Evolutionary conservation across 345 rosid species (phyloP).

Genomic region (Gossypium ekmanianum): DNA sequence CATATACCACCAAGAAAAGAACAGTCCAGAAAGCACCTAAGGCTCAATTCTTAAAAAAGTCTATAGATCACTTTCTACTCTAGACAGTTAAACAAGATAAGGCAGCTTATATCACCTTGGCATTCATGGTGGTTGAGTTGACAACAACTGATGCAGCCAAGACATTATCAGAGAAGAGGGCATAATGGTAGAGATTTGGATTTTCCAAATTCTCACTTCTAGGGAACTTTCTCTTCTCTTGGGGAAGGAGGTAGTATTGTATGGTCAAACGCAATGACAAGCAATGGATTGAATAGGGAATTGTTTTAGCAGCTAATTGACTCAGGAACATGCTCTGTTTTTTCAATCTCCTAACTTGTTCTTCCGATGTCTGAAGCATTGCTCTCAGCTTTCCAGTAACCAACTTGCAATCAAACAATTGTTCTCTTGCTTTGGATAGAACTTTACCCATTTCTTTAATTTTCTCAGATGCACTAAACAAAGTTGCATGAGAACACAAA

Average conservation of each 20-base stretch:
- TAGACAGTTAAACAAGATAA: neutral
- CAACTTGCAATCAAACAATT: slow-evolving; percentile 88
- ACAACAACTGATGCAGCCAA: slow-evolving; percentile 99
- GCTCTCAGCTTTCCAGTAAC: slow-evolving; percentile 97
- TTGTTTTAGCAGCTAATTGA: slow-evolving; percentile 98
- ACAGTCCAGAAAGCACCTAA: slow-evolving; percentile 13
- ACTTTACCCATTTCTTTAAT: slow-evolving; percentile 89
- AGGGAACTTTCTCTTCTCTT: slow-evolving; percentile 87
- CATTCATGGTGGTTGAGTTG: slow-evolving; percentile 87
- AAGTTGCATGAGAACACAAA: slow-evolving; percentile 15
- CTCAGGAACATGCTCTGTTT: slow-evolving; percentile 98
- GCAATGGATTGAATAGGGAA: slow-evolving; percentile 96
- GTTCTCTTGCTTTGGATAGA: slow-evolving; percentile 72
- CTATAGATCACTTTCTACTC: neutral
- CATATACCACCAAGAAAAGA: slow-evolving; percentile 19
- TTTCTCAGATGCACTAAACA: slow-evolving; percentile 68
- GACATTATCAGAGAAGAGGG: slow-evolving; percentile 97
- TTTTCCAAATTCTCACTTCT: slow-evolving; percentile 82
- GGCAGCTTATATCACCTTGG: slow-evolving; percentile 55
- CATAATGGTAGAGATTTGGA: slow-evolving; percentile 85
- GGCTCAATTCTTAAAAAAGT: neutral
- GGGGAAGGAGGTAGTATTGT: slow-evolving; percentile 83
- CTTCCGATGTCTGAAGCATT: slow-evolving; percentile 96
- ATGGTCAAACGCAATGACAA: slow-evolving; percentile 94
- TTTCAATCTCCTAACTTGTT: slow-evolving; percentile 95